Evolutionary conservation across 2,329 filamentous ascomycete genomes (phyloP), one percentile per base, ranked within the genome.

Genomic region (Nemania abortiva): DNA sequence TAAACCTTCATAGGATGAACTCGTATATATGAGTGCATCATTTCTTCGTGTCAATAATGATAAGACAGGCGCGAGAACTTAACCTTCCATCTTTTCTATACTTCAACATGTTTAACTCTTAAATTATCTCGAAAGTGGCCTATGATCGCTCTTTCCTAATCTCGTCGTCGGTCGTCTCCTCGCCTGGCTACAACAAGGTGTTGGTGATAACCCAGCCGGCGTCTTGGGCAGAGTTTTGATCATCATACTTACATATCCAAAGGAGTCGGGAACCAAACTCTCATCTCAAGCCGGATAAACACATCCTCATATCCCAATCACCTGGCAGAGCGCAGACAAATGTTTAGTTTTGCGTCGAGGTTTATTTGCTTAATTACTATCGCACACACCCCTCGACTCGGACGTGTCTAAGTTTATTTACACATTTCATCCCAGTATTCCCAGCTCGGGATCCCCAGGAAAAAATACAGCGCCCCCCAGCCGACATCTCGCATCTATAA

Each of bases 361-460:
- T 52, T 66, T 10, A 56, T 49, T 49, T 45, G 45, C 53, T 63
- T 52, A 37, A 66, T 69, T 66, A 63, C 49, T 66, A 66, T 69
- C 63, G n/a, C 63, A 56, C 55, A 10, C 50, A 53, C 45, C 63
- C 52, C 63, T 60, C 62, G 39, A 55, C 20, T 45, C n/a, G 15
- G 45, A 52, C 34, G 34, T 45, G 39, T 52, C 15, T 45, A 50
- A 54, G 39, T 54, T 15, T 55, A 20, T 55, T 55, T 63, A 29
- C n/a, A 18, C 24, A 42, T 50, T 27, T n/a, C 49, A 62, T 58
- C 31, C 31, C 66, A 39, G 58, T 52, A 63, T 55, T 55, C 58
- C 53, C 5, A 34, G 34, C 47, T 58, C 6, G 5, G 22, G 34
- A 55, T 45, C 37, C 52, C 55, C 55, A 2, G 39, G n/a, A 20